These are phyloP conservation scores for Ampelomyces quisqualis DNA, from an alignment of 2,329 filamentous ascomycete genomes.

Conservation along the genomic window DNA sequence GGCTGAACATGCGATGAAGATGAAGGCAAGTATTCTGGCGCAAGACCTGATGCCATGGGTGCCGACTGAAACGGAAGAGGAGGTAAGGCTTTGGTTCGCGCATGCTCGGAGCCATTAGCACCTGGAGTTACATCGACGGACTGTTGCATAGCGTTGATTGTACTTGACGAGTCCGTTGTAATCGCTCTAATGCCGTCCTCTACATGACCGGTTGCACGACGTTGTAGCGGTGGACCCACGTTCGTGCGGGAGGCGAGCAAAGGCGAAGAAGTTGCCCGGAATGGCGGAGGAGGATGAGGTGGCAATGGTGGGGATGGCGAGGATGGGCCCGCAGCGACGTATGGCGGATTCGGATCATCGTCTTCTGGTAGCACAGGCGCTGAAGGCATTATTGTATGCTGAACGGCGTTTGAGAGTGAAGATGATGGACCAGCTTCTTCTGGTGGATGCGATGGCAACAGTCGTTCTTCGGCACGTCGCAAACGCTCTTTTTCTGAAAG, in stretches of 20 bases:
- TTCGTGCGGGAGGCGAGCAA: slow-evolving; percentile 10
- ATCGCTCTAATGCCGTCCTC: slow-evolving; percentile 18
- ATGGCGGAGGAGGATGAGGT: slow-evolving; percentile 34
- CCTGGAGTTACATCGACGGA: slow-evolving; percentile 10
- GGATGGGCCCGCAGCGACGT: slow-evolving; percentile 24
- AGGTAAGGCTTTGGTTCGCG: slow-evolving; percentile 21
- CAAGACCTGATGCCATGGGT: slow-evolving; percentile 15
- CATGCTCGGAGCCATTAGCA: slow-evolving; percentile 9
- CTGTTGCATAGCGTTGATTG: slow-evolving; percentile 19
- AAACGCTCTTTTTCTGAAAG: slow-evolving; percentile 81
- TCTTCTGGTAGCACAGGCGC: slow-evolving; percentile 42
- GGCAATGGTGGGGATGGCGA: slow-evolving; percentile 23
- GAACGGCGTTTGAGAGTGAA: slow-evolving; percentile 44
- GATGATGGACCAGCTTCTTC: slow-evolving; percentile 46
- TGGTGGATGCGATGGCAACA: slow-evolving; percentile 79
- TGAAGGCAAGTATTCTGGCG: slow-evolving; percentile 30
- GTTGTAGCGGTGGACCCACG: slow-evolving; percentile 15
- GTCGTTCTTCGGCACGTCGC: slow-evolving; percentile 71
- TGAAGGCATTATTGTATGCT: slow-evolving; percentile 33
- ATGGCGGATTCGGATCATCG: slow-evolving; percentile 27
- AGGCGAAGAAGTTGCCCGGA: slow-evolving; percentile 18
- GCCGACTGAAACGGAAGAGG: slow-evolving; percentile 22
- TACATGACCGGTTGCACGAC: slow-evolving; percentile 9
- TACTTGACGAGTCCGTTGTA: slow-evolving; percentile 26
- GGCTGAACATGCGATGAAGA: slow-evolving; percentile 39